Evolutionary conservation across 2,329 filamentous ascomycete species (phyloP).

Genomic region (Nemania sp.): DNA sequence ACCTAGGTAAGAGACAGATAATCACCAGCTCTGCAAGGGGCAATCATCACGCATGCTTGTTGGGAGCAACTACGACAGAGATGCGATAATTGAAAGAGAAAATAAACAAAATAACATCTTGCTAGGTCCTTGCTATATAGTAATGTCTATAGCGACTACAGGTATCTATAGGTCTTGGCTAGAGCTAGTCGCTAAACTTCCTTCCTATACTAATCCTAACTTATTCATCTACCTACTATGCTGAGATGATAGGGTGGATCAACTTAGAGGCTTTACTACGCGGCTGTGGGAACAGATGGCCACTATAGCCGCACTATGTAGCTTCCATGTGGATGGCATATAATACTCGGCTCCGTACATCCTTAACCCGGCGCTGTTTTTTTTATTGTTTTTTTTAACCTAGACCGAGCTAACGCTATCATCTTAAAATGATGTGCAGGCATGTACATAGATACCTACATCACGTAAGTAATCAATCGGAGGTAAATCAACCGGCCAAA

Average conservation of each 20-base stretch:
- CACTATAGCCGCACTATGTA: background rate
- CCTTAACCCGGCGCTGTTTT: background rate
- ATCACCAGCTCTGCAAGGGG: background rate
- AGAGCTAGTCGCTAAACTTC: background rate
- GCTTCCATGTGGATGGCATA: background rate
- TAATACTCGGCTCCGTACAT: background rate
- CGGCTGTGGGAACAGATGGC: background rate
- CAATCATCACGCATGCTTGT: slow-evolving; percentile 5
- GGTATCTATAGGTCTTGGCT: background rate
- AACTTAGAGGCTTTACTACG: background rate
- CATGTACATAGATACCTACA: background rate
- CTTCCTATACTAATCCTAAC: slow-evolving; percentile 7
- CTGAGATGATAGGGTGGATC: background rate
- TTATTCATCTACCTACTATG: background rate
- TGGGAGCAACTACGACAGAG: background rate
- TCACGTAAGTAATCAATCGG: background rate
- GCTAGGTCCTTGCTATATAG: background rate
- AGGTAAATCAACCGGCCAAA: background rate
- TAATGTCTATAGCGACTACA: background rate
- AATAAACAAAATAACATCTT: background rate
- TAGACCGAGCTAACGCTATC: background rate
- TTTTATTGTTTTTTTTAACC: too few species aligned
- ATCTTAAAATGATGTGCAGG: background rate
- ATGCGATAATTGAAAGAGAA: background rate
- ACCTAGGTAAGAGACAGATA: background rate